Base-by-base conservation (phyloP, 176 grass and related monocot genomes). In the Elaeis guineensis region DNA sequence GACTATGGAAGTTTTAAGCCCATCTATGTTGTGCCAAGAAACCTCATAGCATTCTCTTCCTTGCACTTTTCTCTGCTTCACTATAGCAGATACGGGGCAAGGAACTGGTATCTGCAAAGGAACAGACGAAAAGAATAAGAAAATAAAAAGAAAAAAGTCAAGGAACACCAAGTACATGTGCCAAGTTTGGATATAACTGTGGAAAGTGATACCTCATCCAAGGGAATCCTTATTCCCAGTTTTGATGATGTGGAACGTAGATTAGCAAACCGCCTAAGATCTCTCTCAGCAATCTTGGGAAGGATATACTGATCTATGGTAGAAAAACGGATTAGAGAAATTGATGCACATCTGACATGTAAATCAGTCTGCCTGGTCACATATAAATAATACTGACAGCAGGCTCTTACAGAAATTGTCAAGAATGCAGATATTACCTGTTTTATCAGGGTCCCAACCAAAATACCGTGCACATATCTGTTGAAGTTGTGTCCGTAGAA, bases 261-360 rank as follows among this genome's bases (percentile, higher is more conserved):
- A 76, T 87, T 87, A 30, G 74, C 63, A 79, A 87, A 95, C 49
- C 75, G 85, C 61, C 91, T 71, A 70, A 95, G 91, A 77, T 95
- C 83, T 84, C 91, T 95, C 77, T 90, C 91, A 67, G 91, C 86
- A 58, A 95, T 82, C 71, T 95, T 95, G 7, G 91, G 86, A 69
- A 95, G 81, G 69, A 90, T 87, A 87, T 96, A 96, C 67, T 87
- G 71, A 75, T 96, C 83, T 96, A 70, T 56, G 80, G 29, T 59
- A 81, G 62, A 67, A 63, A 49, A 28, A 19, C 55, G 4, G 18
- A 51, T 50, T 71, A 21, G 17, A 6, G 4, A 16, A 65, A 51
- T 24, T 44, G 19, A 51, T 50, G 5, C 16, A 16, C 7, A 20
- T 49, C 8, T 16, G 2, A 16, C 6, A 73, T 53, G 19, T n/a